Conservation (phyloP, 495 filamentous ascomycete genomes). For the Hypoxylon intermedium region DNA sequence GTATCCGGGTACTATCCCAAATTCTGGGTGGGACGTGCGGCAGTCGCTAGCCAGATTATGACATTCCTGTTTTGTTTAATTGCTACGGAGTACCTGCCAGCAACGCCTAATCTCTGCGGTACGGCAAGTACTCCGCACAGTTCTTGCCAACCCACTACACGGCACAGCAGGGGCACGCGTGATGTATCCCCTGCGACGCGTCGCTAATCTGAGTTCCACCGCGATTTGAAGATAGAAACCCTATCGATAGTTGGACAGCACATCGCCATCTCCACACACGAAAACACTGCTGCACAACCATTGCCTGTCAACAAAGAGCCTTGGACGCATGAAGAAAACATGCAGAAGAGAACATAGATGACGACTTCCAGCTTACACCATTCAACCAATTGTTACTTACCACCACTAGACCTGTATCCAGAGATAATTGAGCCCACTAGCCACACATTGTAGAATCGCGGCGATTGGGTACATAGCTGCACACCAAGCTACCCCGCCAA, state of each 20-base stretch:
- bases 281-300: conserved; percentile 25
- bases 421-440: conserved; percentile 15
- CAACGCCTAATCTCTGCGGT: not conserved
- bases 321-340: conserved; percentile 3
- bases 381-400: not conserved
- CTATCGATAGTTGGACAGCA: conserved; percentile 29
- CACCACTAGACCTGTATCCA: not conserved
- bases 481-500: conserved; percentile 25
- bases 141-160: not conserved
- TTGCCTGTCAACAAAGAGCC: conserved; percentile 30
- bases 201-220: conserved; percentile 18
- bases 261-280: conserved; percentile 21
- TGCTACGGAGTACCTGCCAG: conserved; percentile 15
- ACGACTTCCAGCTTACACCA: conserved; percentile 9
- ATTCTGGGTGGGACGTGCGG: conserved; percentile 19
- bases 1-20: conserved; percentile 21
- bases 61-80: conserved; percentile 24
- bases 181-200: conserved; percentile 16
- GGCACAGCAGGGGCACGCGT: conserved; percentile 18
- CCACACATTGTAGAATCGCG: not conserved
- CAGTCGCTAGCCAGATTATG: conserved; percentile 20
- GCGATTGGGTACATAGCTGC: not conserved
- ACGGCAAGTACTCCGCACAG: conserved; percentile 19
- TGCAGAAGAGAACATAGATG: conserved; percentile 3
- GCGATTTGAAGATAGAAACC: not conserved